Evolutionary conservation across 2,329 filamentous ascomycete genomes (phyloP), one percentile per base, ranked within the genome.

Genomic region (Elsinoe perseae): DNA sequence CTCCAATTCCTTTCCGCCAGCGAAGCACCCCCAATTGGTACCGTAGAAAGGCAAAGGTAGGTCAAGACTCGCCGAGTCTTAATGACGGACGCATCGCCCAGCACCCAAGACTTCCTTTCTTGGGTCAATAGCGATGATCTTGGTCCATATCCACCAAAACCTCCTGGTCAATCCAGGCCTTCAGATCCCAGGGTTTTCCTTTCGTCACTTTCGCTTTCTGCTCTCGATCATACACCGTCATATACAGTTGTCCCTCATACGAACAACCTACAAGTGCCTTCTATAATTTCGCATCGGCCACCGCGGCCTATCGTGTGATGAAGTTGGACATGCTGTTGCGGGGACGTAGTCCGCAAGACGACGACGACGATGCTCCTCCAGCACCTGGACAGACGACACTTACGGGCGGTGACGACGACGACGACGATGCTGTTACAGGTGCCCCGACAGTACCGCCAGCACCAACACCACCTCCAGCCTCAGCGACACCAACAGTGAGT

Each of bases 401-500:
- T 18, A 52, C 48, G 4, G 48, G 48, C 14, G 48, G 48, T 8
- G 48, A 52, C 28, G 48, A 52, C 48, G 48, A 52, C 28, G 48
- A 52, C 48, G 48, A 52, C 18, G 48, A 52, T 52, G 28, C 36
- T 7, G 28, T 36, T 5, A 52, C 48, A 36, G n/a, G 28, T 12
- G n/a, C 48, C 10, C 48, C 48, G 9, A 1, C 48, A 23, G 48
- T 18, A 12, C 48, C 48, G 2, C 12, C 48, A 16, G 28, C 48
- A 18, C 12, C 48, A 14, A 27, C 48, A 8, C 48, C 48, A 36
- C n/a, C 27, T 16, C 10, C 48, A 12, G 12, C 48, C 20, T 23
- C 48, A 50, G 44, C 44, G 38, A 30, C 48, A 38, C 48, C 48
- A 25, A 52, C 48, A 36, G 48, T 52, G 48, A 52, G 48, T 52